Evolutionary conservation across 2,329 filamentous ascomycete species (phyloP).

Genomic region (Neofusicoccum umdonicola): DNA sequence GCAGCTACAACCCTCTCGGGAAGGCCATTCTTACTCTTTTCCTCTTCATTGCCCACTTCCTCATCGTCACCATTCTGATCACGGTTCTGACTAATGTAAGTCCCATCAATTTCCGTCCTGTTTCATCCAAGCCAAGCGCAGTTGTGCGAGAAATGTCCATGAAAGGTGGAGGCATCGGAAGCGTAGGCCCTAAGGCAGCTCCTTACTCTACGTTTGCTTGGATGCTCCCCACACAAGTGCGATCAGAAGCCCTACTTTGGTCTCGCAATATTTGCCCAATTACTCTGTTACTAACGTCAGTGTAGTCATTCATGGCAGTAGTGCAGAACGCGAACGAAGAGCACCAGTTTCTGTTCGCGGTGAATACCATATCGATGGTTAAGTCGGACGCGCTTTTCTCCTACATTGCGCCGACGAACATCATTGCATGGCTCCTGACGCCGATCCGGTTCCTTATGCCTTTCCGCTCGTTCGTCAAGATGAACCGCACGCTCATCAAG

Average conservation of each 20-base stretch:
- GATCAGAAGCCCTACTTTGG: no score
- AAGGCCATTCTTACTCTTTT: slow-evolving; percentile 75
- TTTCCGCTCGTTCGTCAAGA: slow-evolving; percentile 74
- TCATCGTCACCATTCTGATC: slow-evolving; percentile 90
- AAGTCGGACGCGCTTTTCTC: slow-evolving; percentile 97
- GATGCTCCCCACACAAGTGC: background rate
- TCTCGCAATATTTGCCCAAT: no score
- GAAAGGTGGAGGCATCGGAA: no score
- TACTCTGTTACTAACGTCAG: slow-evolving; percentile 53
- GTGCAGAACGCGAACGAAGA: slow-evolving; percentile 92
- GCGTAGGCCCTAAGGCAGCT: no score
- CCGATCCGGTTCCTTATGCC: slow-evolving; percentile 79
- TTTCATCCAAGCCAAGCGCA: no score
- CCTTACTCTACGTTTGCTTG: no score
- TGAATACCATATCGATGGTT: slow-evolving; percentile 97
- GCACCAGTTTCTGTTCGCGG: slow-evolving; percentile 87
- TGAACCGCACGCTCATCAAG: slow-evolving; percentile 92
- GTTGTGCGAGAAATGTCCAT: no score
- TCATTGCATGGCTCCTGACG: slow-evolving; percentile 85
- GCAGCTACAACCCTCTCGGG: slow-evolving; percentile 75
- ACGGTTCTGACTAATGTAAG: slow-evolving; percentile 50
- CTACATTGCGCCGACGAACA: slow-evolving; percentile 87
- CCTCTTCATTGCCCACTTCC: slow-evolving; percentile 90
- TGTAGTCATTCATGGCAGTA: slow-evolving; percentile 73
- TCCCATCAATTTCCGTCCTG: background rate